Conservation (phyloP, 164 flowering plant species). For the Magnolia kwangsiensis region DNA sequence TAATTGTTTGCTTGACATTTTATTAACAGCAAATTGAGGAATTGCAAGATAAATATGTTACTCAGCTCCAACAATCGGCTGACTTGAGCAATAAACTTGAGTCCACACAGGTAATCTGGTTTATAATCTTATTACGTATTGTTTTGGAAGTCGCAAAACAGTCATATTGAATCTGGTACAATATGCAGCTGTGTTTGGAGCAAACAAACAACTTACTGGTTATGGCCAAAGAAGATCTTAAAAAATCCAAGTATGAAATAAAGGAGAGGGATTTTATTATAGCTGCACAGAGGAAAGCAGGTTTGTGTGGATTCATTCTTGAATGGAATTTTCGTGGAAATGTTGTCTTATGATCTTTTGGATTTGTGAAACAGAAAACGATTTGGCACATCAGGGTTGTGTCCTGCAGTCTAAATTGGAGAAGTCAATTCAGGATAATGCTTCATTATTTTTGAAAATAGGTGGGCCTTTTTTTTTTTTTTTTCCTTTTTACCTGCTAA, state of each 20-base stretch:
- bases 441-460: slow-evolving; percentile 59
- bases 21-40: slow-evolving; percentile 71
- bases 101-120: slow-evolving; percentile 53
- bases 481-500: not conserved
- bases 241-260: slow-evolving; percentile 60
- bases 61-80: slow-evolving; percentile 51
- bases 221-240: slow-evolving; percentile 57
- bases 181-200: slow-evolving; percentile 58
- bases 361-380: slow-evolving; percentile 62
- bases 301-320: slow-evolving; percentile 20
- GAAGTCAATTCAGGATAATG: slow-evolving; percentile 81
- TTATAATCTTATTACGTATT: not conserved
- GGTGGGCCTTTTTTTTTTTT: slow-evolving; percentile 36
- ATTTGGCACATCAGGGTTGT: slow-evolving; percentile 81
- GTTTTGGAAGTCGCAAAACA: not conserved
- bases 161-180: not conserved
- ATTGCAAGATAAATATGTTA: slow-evolving; percentile 58
- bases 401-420: slow-evolving; percentile 73
- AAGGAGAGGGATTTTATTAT: slow-evolving; percentile 81
- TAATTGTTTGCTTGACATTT: not conserved
- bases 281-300: slow-evolving; percentile 82
- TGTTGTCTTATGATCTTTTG: slow-evolving; percentile 7
- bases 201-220: slow-evolving; percentile 52
- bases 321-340: slow-evolving; percentile 3
- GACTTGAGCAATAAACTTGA: slow-evolving; percentile 63